These are phyloP conservation scores for Massariosphaeria phaeospora DNA, from an alignment of 495 filamentous ascomycete species.

Conservation along the genomic window DNA sequence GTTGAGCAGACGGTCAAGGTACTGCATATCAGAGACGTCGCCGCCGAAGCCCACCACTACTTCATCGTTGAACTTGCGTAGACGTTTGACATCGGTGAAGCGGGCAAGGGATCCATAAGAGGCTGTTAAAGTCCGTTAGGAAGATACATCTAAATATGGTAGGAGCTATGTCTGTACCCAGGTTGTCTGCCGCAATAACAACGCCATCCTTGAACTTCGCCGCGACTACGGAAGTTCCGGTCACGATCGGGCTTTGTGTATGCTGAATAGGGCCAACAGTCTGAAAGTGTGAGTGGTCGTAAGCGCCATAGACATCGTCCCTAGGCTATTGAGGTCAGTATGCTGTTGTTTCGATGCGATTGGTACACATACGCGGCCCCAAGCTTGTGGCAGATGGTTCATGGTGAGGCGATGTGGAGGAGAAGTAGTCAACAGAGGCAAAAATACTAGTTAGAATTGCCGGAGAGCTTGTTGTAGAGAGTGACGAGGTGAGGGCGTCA, in stretches of 20 bases:
- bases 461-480: neutral
- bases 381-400: slow-evolving; percentile 94
- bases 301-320: slow-evolving; percentile 91
- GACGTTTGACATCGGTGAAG: slow-evolving; percentile 88
- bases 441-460: too few species aligned
- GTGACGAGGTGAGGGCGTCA: slow-evolving; percentile 5
- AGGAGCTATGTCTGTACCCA: slow-evolving; percentile 55
- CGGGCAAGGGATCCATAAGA: slow-evolving; percentile 96
- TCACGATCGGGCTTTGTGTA: slow-evolving; percentile 87
- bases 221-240: slow-evolving; percentile 89
- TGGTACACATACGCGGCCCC: slow-evolving; percentile 75
- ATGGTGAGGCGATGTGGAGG: slow-evolving; percentile 45
- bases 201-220: slow-evolving; percentile 95
- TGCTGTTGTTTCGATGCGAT: slow-evolving; percentile 14
- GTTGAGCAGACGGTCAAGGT: slow-evolving; percentile 82
- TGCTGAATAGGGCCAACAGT: slow-evolving; percentile 67
- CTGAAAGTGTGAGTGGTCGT: slow-evolving; percentile 79
- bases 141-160: neutral
- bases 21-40: slow-evolving; percentile 98
- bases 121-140: slow-evolving; percentile 49
- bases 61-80: slow-evolving; percentile 72
- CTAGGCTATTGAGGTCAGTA: slow-evolving; percentile 59
- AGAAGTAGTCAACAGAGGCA: too few species aligned
- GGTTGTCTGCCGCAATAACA: slow-evolving; percentile 92
- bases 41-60: slow-evolving; percentile 84